These are phyloP conservation scores for Globisporangium radiosum DNA, from an alignment of 352 stramenopile species.

Conservation along the genomic window DNA sequence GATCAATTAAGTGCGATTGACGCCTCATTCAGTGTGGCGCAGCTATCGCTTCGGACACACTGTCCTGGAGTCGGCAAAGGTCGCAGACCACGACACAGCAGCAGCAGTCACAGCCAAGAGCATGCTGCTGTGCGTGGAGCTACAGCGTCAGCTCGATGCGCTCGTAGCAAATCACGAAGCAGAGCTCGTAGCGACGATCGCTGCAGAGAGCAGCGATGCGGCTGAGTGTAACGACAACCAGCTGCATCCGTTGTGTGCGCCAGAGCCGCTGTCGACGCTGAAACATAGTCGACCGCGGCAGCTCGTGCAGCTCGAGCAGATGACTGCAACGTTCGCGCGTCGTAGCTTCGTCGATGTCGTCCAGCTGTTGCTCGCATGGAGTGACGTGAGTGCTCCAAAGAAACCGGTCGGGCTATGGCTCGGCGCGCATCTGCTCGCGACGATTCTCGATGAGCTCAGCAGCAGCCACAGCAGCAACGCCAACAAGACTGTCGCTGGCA, in stretches of 20 bases:
- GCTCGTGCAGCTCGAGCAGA: slow-evolving; percentile 22
- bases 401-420: slow-evolving; percentile 37
- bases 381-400: background rate
- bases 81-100: background rate
- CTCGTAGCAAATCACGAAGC: slow-evolving; percentile 42
- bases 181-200: background rate
- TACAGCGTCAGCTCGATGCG: slow-evolving; percentile 51
- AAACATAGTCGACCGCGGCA: background rate
- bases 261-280: background rate
- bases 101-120: slow-evolving; percentile 4
- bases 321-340: slow-evolving; percentile 11
- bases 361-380: slow-evolving; percentile 7
- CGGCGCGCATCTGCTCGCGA: slow-evolving; percentile 26
- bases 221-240: background rate
- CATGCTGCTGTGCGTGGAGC: slow-evolving; percentile 23
- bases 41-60: too few relatives aligned
- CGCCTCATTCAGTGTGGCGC: too few relatives aligned
- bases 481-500: background rate
- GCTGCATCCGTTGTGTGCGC: slow-evolving; percentile 3
- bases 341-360: slow-evolving; percentile 5
- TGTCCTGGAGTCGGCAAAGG: too few relatives aligned
- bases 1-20: too few relatives aligned
- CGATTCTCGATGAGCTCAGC: slow-evolving; percentile 19
- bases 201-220: background rate
- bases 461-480: background rate